Evolutionary conservation across 805 yeast species (phyloP), one percentile per base, ranked within the genome.

Genomic region (Metschnikowia proteae): DNA sequence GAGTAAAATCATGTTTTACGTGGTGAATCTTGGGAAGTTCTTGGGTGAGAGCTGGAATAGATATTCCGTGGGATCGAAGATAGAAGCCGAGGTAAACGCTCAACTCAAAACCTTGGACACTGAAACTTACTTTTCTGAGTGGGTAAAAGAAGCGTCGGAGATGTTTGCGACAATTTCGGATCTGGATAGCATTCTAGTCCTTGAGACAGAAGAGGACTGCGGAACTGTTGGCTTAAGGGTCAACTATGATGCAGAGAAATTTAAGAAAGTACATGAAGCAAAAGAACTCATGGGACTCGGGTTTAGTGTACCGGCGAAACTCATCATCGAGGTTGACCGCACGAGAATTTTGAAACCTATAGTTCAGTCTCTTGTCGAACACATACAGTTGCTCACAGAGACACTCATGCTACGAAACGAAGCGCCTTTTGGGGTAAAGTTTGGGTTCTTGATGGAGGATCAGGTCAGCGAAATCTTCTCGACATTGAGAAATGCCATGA

Each of bases 271-370:
- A 13, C 22, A 35, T 4, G 52, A 56, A 30, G 49, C 46, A 6
- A 46, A 51, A 13, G 45, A 31, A 8, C 46, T 56, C 29, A 29
- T 50, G 23, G 43, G 73, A 51, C 62, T 82, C 52, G 82, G 79
- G 0, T 79, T 74, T 57, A 78, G 75, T 6, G 64, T 88, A 0
- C 92, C 96, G 0, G 76, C 77, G 26, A 57, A 71, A 4, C 51
- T 86, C 2, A 52, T 68, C 10, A 58, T 76, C 1, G 73, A 70
- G 27, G 72, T 88, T 0, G 72, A 79, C 38, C 75, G 72, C 29
- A 70, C 83, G 2, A 71, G 78, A 47, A 66, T 72, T 29, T 58
- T 85, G 0, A 76, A 81, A 44, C 88, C 91, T 0, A 74, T 75
- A 52, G 84, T 86, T 0, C 65, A 75, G 3, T 68, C 75, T 7